Evolutionary conservation across 805 yeast species (phyloP).

Genomic region (Clavispora asparagi): DNA sequence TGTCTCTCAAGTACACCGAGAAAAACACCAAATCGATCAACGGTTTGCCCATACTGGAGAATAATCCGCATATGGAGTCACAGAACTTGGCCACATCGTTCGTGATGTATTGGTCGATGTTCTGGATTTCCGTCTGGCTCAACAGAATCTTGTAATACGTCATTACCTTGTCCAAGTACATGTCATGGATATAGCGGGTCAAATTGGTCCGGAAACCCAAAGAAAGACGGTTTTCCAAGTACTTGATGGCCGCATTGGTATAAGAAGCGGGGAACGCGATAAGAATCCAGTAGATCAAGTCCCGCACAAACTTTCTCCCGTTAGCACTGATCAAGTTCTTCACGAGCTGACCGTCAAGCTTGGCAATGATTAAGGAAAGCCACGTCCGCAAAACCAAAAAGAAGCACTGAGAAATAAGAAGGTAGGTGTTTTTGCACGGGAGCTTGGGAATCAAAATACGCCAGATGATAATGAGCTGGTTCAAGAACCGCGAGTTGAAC

Average conservation of each 20-base stretch:
- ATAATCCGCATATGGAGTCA: constrained; percentile 74
- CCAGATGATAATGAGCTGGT: constrained; percentile 73
- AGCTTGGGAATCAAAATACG: constrained; percentile 74
- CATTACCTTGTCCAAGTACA: constrained; percentile 75
- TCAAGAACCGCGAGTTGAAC: constrained; percentile 59
- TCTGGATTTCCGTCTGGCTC: constrained; percentile 50
- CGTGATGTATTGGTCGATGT: constrained; percentile 83
- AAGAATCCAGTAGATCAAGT: constrained; percentile 79
- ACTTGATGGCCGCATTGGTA: constrained; percentile 85
- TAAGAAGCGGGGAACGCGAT: constrained; percentile 92
- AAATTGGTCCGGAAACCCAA: constrained; percentile 80
- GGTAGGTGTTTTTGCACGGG: constrained; percentile 58
- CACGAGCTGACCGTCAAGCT: constrained; percentile 87
- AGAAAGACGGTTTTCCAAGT: constrained; percentile 68
- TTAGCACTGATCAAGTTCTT: constrained; percentile 81
- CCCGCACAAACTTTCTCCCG: constrained; percentile 68
- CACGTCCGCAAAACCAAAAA: constrained; percentile 80
- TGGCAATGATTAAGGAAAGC: constrained; percentile 79
- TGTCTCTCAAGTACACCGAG: constrained; percentile 76
- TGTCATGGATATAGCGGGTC: constrained; percentile 82
- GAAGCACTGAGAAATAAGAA: constrained; percentile 64
- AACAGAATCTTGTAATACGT: constrained; percentile 78
- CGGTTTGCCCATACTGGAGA: constrained; percentile 89
- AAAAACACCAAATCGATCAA: constrained; percentile 80
- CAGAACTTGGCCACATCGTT: constrained; percentile 79